Conservation (phyloP, 352 stramenopile species). For the Hyaloperonospora brassicae region DNA sequence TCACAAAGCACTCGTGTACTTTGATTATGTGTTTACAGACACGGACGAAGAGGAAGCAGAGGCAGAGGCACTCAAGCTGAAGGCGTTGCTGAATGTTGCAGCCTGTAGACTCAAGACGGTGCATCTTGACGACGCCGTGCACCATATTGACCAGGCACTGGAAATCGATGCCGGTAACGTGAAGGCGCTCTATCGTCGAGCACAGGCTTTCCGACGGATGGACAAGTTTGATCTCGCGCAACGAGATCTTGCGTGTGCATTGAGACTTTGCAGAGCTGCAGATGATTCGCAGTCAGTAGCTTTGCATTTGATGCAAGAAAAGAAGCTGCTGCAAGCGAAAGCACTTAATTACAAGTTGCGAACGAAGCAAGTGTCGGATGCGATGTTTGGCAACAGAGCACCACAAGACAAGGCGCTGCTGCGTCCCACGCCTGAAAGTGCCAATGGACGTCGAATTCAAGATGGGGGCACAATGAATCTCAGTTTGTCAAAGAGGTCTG, state of each 20-base stretch:
- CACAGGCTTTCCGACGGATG: constrained; percentile 50
- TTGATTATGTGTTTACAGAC: constrained; percentile 83
- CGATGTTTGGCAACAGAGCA: constrained; percentile 59
- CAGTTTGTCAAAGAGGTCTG: constrained; percentile 22
- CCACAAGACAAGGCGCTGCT: background rate
- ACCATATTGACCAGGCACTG: constrained; percentile 51
- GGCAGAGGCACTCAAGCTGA: constrained; percentile 47
- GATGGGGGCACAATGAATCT: constrained; percentile 26
- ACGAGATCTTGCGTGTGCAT: constrained; percentile 37
- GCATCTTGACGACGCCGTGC: constrained; percentile 65
- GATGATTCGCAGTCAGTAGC: constrained; percentile 16
- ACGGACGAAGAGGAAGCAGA: constrained; percentile 39
- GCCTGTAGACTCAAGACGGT: constrained; percentile 65
- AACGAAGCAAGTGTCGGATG: constrained; percentile 53
- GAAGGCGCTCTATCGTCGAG: constrained; percentile 65
- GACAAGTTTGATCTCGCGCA: constrained; percentile 62
- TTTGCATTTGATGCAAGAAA: constrained; percentile 44
- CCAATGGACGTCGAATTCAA: constrained; percentile 7
- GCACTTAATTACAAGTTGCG: constrained; percentile 62
- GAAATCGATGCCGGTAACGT: constrained; percentile 42
- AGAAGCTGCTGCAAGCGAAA: constrained; percentile 51
- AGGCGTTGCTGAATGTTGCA: constrained; percentile 66
- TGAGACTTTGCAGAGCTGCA: constrained; percentile 17
- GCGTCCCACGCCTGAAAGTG: background rate
- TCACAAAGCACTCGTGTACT: constrained; percentile 77